Conservation (phyloP, 371 early-diverging fungal genomes). For the Apophysomyces ossiformis region DNA sequence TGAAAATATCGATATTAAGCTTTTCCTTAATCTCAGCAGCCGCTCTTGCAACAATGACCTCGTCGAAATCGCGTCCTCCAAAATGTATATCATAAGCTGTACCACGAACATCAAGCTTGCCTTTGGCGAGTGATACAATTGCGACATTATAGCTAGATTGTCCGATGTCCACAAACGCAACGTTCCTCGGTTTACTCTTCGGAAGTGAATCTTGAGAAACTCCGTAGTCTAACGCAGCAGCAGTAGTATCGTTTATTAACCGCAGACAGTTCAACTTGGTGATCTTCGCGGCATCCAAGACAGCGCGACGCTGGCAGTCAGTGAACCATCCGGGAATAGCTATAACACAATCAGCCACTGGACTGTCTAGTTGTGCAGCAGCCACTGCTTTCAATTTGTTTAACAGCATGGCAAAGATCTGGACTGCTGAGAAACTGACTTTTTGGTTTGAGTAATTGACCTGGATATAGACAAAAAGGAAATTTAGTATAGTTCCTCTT, state of each 20-base stretch:
- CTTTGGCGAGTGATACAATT: constrained; percentile 89
- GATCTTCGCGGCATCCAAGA: constrained; percentile 87
- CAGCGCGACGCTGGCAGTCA: constrained; percentile 87
- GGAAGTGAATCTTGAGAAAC: constrained; percentile 95
- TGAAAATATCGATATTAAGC: constrained; percentile 87
- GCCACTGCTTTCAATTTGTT: constrained; percentile 88
- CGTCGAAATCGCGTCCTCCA: constrained; percentile 94
- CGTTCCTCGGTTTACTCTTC: constrained; percentile 87
- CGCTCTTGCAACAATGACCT: constrained; percentile 81
- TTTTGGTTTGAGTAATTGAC: constrained; percentile 76
- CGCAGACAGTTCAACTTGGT: constrained; percentile 88
- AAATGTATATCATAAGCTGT: constrained; percentile 89
- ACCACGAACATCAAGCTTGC: constrained; percentile 86
- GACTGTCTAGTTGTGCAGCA: constrained; percentile 74
- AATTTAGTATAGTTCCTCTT: neutral
- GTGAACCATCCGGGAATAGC: constrained; percentile 94
- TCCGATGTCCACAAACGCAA: constrained; percentile 93
- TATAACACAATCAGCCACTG: constrained; percentile 89
- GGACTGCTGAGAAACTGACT: constrained; percentile 77
- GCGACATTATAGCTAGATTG: constrained; percentile 88
- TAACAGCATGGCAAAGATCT: constrained; percentile 90
- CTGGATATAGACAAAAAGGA: constrained; percentile 22
- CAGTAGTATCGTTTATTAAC: constrained; percentile 90
- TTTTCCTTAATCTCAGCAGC: constrained; percentile 81
- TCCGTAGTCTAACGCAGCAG: constrained; percentile 93